Base-by-base conservation (phyloP, 768 basidiomycete species). In the Suillus brevipes region DNA sequence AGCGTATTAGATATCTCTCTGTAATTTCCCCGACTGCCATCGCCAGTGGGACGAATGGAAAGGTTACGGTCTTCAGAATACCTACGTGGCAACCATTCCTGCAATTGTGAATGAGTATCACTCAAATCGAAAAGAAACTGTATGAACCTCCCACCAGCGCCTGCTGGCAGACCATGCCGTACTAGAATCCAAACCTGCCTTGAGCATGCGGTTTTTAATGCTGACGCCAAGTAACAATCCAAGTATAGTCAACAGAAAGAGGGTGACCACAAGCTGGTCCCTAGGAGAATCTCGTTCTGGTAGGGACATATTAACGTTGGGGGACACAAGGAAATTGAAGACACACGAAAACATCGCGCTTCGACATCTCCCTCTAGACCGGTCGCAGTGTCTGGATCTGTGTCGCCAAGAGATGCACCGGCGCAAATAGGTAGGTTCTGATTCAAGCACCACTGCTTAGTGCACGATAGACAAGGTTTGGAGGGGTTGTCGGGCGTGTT, bases 361-460 rank as follows among this genome's bases (percentile, higher is more conserved):
- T 96, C 94, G 28, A 97, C 93, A 77, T 97, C 94, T 50, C 95
- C 95, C 77, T 97, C 95, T 74, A 92, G 95, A 40, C 95, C 95
- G 6, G 94, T 96, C 14, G 91, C 94, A 20, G 92, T 95, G 77
- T 97, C 95, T 34, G 92, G 92, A 77, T 97, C 87, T 28, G 91
- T 89, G 71, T 95, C 92, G 31, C 95, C 95, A 61, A 96, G 78
- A 59, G 85, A 84, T 56, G 93, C 93, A 34, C 90, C 90, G 12
- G 85, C 84, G 74, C 93, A 97, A 52, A 94, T 96, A 18, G 84
- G 80, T 43, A 97, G 82, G 72, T 95, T 93, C 77, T 94, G 95
- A 73, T 97, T 92, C 63, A 95, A 81, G 78, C 95, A 97, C 92
- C 95, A 97, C 73, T 95, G 91, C 73, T 95, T 94, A 12, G 94